These are phyloP conservation scores for Crucihimalaya himalaica DNA, from an alignment of 345 rosid species.

Conservation along the genomic window DNA sequence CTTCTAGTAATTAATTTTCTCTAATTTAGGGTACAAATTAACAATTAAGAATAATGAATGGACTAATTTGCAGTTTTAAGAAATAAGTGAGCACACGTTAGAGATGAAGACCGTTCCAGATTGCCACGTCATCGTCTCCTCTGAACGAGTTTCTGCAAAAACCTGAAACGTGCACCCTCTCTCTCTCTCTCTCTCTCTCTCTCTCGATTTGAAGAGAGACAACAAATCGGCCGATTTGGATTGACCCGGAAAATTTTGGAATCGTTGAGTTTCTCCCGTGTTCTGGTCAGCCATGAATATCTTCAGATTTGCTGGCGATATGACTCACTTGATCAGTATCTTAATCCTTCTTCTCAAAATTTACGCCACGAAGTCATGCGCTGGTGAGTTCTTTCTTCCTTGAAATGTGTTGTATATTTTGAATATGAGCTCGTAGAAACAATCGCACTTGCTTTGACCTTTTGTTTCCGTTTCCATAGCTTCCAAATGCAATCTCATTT, in stretches of 20 bases:
- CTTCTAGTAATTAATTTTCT: not conserved
- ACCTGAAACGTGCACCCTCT: conserved; percentile 31
- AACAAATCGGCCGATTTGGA: conserved; percentile 10
- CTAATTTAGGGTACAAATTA: not conserved
- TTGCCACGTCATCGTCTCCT: conserved; percentile 42
- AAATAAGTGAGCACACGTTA: not conserved
- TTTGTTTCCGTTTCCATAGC: conserved; percentile 3
- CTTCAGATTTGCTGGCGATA: conserved; percentile 91
- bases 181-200: not conserved
- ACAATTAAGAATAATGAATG: conserved; percentile 21
- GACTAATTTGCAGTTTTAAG: not conserved
- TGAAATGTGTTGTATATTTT: conserved; percentile 5
- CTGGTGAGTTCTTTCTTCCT: conserved; percentile 49
- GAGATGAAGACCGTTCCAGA: conserved; percentile 35
- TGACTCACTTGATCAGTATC: conserved; percentile 89
- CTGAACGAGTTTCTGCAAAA: conserved; percentile 26
- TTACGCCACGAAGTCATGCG: conserved; percentile 91
- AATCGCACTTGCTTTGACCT: conserved; percentile 31
- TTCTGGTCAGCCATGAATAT: conserved; percentile 69
- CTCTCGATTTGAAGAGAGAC: conserved; percentile 33
- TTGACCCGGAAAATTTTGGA: conserved; percentile 3
- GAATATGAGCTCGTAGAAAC: conserved; percentile 34
- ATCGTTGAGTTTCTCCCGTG: conserved; percentile 7
- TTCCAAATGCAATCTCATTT: conserved; percentile 16
- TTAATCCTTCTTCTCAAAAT: conserved; percentile 95